phyloP scores from a whole-genome alignment of 257 asterid species.

The Ocimum tenuiflorum region DNA sequence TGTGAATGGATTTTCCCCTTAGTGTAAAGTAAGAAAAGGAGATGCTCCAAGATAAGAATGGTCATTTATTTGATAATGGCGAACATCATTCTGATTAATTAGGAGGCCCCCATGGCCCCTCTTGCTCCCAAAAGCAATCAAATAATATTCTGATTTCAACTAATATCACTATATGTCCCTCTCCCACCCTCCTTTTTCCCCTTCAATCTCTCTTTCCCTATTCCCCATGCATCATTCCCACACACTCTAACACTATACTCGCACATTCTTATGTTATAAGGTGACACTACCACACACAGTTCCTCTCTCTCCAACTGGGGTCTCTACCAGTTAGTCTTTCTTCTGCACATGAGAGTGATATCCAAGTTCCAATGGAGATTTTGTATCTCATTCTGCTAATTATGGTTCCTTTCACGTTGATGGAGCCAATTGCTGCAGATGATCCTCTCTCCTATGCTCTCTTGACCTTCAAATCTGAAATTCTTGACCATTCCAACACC shows the following conservation, averaged over 20 bases:
- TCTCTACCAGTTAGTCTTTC: slow-evolving; percentile 24
- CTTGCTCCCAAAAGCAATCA: slow-evolving; percentile 38
- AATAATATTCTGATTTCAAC: slow-evolving; percentile 36
- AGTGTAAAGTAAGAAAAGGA: slow-evolving; percentile 21
- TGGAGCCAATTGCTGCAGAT: slow-evolving; percentile 26
- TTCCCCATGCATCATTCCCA: slow-evolving; percentile 69
- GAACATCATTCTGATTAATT: slow-evolving; percentile 36
- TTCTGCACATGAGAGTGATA: slow-evolving; percentile 26
- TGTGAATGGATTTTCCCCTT: background rate
- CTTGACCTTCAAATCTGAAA: slow-evolving; percentile 61
- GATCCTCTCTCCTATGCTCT: slow-evolving; percentile 82
- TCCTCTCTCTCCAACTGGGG: slow-evolving; percentile 11
- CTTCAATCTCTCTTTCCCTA: slow-evolving; percentile 49
- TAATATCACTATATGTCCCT: slow-evolving; percentile 19
- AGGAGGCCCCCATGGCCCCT: slow-evolving; percentile 4
- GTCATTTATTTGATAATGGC: slow-evolving; percentile 35
- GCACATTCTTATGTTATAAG: slow-evolving; percentile 17
- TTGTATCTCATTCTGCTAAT: slow-evolving; percentile 29
- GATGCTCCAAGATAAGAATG: slow-evolving; percentile 29
- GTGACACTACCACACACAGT: slow-evolving; percentile 3
- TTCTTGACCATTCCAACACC: slow-evolving; percentile 45
- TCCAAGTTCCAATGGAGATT: slow-evolving; percentile 85
- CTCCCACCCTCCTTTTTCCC: slow-evolving; percentile 19
- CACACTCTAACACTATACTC: background rate
- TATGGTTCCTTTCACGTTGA: slow-evolving; percentile 21